A percentile compares a stretch with the other conserved stretches of the same genome.
phyloP scores from a whole-genome alignment of 768 basidiomycete genomes.

The Agrocybe pediades region DNA sequence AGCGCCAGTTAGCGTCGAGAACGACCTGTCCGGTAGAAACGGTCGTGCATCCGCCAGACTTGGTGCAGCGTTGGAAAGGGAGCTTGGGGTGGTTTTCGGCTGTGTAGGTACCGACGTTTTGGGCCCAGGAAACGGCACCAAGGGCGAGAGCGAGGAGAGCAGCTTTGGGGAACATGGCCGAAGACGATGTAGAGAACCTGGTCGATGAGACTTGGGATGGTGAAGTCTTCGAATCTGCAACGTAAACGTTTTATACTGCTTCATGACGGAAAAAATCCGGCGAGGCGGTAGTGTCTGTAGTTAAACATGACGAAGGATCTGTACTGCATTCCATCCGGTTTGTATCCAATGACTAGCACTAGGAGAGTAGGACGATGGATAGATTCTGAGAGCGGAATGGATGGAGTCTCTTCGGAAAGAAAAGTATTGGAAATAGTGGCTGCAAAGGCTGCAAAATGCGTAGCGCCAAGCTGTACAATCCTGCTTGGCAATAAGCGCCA shows the following conservation, averaged over 20 bases:
- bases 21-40: slow-evolving; percentile 5
- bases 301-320: not conserved
- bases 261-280: not conserved
- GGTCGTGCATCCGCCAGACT: slow-evolving; percentile 6
- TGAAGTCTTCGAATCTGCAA: not conserved
- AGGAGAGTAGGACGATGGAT: not conserved
- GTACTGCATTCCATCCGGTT: no score
- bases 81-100: slow-evolving; percentile 6
- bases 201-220: not conserved
- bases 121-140: slow-evolving; percentile 1
- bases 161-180: slow-evolving; percentile 9
- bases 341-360: no score
- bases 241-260: not conserved
- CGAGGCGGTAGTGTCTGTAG: not conserved
- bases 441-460: not conserved
- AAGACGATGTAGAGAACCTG: not conserved
- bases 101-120: slow-evolving; percentile 2
- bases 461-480: not conserved
- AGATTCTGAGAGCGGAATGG: not conserved
- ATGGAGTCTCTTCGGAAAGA: not conserved
- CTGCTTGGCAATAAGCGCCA: slow-evolving; percentile 3
- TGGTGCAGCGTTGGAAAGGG: slow-evolving; percentile 12
- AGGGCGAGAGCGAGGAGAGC: slow-evolving; percentile 5
- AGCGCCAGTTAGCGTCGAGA: slow-evolving; percentile 11
- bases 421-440: not conserved